Evolutionary conservation across 331 rosid species (phyloP).

Genomic region (Quercus lobata): DNA sequence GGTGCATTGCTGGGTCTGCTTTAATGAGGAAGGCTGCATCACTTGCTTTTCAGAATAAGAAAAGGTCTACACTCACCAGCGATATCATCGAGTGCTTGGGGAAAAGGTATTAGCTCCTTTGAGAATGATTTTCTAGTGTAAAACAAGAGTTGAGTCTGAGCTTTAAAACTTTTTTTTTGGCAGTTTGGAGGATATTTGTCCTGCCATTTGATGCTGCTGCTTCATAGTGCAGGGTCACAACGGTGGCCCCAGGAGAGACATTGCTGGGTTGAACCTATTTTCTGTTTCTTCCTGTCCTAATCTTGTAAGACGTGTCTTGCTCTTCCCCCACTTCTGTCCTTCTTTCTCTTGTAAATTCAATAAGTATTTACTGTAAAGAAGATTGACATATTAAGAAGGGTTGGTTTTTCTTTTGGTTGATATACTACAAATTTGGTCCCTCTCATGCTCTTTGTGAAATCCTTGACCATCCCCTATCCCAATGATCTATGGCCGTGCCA

Average conservation of each 20-base stretch:
- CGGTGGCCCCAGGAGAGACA: background rate
- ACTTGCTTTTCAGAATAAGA: conserved; percentile 65
- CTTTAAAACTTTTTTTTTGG: conserved; percentile 5
- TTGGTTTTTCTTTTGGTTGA: background rate
- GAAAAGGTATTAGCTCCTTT: conserved; percentile 47
- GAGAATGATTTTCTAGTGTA: background rate
- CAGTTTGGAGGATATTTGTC: conserved; percentile 82
- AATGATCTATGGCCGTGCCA: too few species aligned
- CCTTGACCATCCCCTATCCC: too few species aligned
- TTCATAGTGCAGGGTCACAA: background rate
- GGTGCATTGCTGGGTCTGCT: conserved; percentile 81
- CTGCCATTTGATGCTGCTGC: conserved; percentile 33
- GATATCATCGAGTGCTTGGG: conserved; percentile 91
- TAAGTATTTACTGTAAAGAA: background rate
- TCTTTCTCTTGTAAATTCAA: background rate
- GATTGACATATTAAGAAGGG: background rate
- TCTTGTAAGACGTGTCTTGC: background rate
- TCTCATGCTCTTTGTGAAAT: background rate
- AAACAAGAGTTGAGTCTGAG: background rate
- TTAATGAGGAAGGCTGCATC: conserved; percentile 85
- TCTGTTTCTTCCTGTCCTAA: background rate
- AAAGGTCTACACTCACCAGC: conserved; percentile 82
- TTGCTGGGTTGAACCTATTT: background rate
- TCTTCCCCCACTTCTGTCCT: background rate
- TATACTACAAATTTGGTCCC: background rate